Conservation (phyloP, 495 filamentous ascomycete genomes). For the Penicillium paradoxum region DNA sequence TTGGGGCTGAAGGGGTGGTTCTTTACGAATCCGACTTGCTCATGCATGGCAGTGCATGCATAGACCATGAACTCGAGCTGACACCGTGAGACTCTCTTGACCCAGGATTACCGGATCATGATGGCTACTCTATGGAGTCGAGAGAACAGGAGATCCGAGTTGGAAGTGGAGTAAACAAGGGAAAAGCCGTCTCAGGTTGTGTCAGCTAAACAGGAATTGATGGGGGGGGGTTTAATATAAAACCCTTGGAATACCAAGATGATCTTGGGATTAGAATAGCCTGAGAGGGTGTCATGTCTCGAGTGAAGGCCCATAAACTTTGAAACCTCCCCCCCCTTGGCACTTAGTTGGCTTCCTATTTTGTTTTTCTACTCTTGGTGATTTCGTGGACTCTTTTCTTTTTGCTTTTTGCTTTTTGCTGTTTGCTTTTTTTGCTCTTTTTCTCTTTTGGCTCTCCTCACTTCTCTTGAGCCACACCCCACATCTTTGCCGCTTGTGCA, state of each 20-base stretch:
- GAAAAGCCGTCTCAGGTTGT: neutral
- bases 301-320: too few relatives aligned
- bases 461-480: neutral
- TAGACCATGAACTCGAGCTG: neutral
- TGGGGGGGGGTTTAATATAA: neutral
- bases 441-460: neutral
- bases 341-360: neutral
- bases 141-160: too few relatives aligned
- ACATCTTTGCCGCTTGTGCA: slow-evolving; percentile 8
- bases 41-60: slow-evolving; percentile 3
- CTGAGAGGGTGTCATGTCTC: too few relatives aligned
- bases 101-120: slow-evolving; percentile 22
- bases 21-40: neutral
- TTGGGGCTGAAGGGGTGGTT: slow-evolving; percentile 12
- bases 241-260: too few relatives aligned
- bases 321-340: too few relatives aligned
- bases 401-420: too few relatives aligned
- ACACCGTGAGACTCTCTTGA: neutral
- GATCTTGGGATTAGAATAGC: too few relatives aligned
- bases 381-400: neutral
- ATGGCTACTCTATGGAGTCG: too few relatives aligned
- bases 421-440: neutral
- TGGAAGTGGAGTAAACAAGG: neutral
- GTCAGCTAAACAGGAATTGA: too few relatives aligned
- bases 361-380: neutral